Evolutionary conservation across 2,329 filamentous ascomycete genomes (phyloP), one percentile per base, ranked within the genome.

Genomic region (Nigrospora oryzae): DNA sequence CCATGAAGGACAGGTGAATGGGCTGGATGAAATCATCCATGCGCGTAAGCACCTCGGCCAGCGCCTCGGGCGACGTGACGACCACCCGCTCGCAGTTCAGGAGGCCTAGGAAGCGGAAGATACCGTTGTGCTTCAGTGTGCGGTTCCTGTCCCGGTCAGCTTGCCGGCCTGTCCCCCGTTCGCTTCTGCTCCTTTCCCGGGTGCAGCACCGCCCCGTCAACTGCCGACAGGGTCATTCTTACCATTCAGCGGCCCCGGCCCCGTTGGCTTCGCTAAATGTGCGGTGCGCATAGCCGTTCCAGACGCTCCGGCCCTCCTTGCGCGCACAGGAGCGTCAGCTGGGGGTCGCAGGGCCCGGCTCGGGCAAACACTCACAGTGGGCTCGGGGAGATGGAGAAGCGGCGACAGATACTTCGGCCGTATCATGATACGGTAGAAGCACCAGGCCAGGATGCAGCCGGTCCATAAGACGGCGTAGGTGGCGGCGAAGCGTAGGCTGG

Each of bases 1-100:
- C 45, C 2, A 51, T 33, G 14, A 41, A 35, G 11, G 43, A 40
- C 35, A 54, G 28, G n/a, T 46, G 34, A 4, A 36, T 34, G 30
- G 48, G 51, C 40, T 56, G 49, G 13, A 43, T 38, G 38, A 51
- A 53, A 12, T 55, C 53, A n/a, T 56, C 33, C 15, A 48, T 40
- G 16, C 49, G 47, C 36, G 38, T 38, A 15, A 49, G 43, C 8
- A 51, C 41, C 17, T 51, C 47, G 5, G 39, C 38, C 28, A 46
- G 38, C 2, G 38, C 41, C 33, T 49, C 42, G 17, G 48, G 47
- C 16, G 49, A 46, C 19, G 49, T 51, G 40, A 49, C 46, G 16
- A 44, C 48, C 6, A 51, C 38, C 4, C 46, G 44, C 7, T 49
- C 47, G 14, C 40, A 45, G 40, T 51, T 51, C 23, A 51, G 28